Evolutionary conservation across 2,329 filamentous ascomycete genomes (phyloP), one percentile per base, ranked within the genome.

Genomic region (Pyrenophora teres): DNA sequence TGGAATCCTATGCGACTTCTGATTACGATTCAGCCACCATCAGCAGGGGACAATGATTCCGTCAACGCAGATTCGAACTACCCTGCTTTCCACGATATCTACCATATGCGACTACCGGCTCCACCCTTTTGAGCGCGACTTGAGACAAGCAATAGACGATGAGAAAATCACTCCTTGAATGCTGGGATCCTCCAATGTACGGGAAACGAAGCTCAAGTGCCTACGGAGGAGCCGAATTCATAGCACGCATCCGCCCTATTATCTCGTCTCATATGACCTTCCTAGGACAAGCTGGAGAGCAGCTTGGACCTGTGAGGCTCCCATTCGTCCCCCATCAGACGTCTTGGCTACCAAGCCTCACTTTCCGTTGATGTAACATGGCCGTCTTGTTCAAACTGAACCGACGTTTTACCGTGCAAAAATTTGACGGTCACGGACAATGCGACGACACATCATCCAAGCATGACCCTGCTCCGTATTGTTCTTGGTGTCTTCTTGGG

Each of bases 381-480:
- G 45, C 21, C 21, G 10, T 21, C 19, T 47, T 27, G 27, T 38
- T 46, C 10, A 41, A 41, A 12, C 13, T n/a, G 30, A 23, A 38
- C 49, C 49, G 45, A 42, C 38, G 27, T 52, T 39, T 48, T 38
- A 42, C 45, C 39, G 44, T 19, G 44, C 45, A 40, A 52, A 52
- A 42, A 38, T 38, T 49, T 48, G 37, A 39, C 25, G 9, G 37
- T 31, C 49, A 48, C 15, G 33, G 33, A 9, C 49, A 41, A 39
- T 52, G 43, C 42, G 42, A 46, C 19, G 15, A 18, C 23, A 8
- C n/a, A 30, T 7, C 32, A 13, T 37, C 23, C 10, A n/a, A 30
- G 31, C 33, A 37, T 37, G 31, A 32, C 43, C 38, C 38, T 47
- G 43, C 40, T 10, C 30, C 27, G 32, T 16, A 35, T 25, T 37